Evolutionary conservation across 2,329 filamentous ascomycete species (phyloP).

Genomic region (Aureobasidium lini): DNA sequence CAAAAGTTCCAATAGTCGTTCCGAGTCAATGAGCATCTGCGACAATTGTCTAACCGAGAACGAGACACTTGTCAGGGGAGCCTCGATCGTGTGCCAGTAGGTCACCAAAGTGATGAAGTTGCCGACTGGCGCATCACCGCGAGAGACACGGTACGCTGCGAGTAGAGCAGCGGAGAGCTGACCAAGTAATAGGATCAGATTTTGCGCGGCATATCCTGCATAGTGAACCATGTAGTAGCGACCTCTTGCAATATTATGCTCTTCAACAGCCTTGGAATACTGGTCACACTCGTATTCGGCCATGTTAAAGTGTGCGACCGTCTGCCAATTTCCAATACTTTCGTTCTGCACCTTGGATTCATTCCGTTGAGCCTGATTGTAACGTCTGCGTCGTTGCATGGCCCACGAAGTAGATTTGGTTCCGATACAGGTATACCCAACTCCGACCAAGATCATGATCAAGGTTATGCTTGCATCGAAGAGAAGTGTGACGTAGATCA

Average conservation of each 20-base stretch:
- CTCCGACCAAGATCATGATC: constrained; percentile 38
- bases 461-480: constrained; percentile 57
- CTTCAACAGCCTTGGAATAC: constrained; percentile 37
- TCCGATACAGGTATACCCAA: constrained; percentile 48
- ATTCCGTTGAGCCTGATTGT: constrained; percentile 33
- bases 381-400: constrained; percentile 23
- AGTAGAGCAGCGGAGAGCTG: constrained; percentile 44
- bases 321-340: constrained; percentile 53
- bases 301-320: constrained; percentile 53
- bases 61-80: constrained; percentile 44
- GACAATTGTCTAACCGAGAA: constrained; percentile 43
- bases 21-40: constrained; percentile 55
- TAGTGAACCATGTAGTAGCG: constrained; percentile 24
- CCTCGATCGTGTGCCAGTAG: constrained; percentile 50
- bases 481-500: constrained; percentile 52
- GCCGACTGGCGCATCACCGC: constrained; percentile 45
- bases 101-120: constrained; percentile 58
- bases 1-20: constrained; percentile 52
- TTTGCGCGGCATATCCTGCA: constrained; percentile 35
- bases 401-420: constrained; percentile 37
- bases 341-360: constrained; percentile 51
- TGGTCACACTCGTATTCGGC: constrained; percentile 45
- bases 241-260: constrained; percentile 27
- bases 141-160: constrained; percentile 46
- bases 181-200: constrained; percentile 41